Percentiles rank a stretch among this genome's conserved stretches.
These are phyloP conservation scores for Tulasnella sp. DNA, from an alignment of 768 basidiomycete species.

Conservation along the genomic window DNA sequence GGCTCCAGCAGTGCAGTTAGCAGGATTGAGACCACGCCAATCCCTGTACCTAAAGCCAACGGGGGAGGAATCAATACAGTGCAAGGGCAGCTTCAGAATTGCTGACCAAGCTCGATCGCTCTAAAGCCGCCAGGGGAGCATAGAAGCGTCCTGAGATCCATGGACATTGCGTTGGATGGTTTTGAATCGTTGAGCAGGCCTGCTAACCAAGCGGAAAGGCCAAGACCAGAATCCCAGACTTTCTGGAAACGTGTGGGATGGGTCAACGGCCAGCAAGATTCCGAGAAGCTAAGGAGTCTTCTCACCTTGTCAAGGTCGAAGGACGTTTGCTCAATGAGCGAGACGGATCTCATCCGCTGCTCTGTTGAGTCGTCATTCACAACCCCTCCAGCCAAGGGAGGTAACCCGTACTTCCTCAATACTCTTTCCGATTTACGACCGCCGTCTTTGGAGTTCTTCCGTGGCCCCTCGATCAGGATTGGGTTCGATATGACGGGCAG, in stretches of 20 bases:
- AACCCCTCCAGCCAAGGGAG: conserved; percentile 4
- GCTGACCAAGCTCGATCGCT: conserved; percentile 63
- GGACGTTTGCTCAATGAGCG: conserved; percentile 67
- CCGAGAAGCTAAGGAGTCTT: background rate
- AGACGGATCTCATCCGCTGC: conserved; percentile 27
- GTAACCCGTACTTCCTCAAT: conserved; percentile 42
- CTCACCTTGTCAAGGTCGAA: conserved; percentile 89
- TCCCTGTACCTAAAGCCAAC: conserved; percentile 58
- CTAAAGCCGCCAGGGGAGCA: background rate
- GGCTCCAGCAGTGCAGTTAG: conserved; percentile 44
- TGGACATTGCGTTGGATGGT: background rate
- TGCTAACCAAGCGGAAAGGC: conserved; percentile 69
- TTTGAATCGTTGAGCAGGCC: conserved; percentile 3
- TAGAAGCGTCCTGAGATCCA: conserved; percentile 3
- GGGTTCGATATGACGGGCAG: conserved; percentile 65
- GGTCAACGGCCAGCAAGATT: background rate
- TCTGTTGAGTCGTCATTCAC: background rate
- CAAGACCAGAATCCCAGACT: conserved; percentile 93
- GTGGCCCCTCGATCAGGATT: conserved; percentile 29
- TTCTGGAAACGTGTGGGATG: conserved; percentile 42
- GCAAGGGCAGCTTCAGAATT: background rate
- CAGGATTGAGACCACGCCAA: conserved; percentile 66
- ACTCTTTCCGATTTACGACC: conserved; percentile 56
- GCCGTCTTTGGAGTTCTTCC: conserved; percentile 22
- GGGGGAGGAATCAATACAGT: background rate